Evolutionary conservation across 1,284 basidiomycete genomes (phyloP), one percentile per base, ranked within the genome.

Genomic region (Mycosarcoma mackinlayi): DNA sequence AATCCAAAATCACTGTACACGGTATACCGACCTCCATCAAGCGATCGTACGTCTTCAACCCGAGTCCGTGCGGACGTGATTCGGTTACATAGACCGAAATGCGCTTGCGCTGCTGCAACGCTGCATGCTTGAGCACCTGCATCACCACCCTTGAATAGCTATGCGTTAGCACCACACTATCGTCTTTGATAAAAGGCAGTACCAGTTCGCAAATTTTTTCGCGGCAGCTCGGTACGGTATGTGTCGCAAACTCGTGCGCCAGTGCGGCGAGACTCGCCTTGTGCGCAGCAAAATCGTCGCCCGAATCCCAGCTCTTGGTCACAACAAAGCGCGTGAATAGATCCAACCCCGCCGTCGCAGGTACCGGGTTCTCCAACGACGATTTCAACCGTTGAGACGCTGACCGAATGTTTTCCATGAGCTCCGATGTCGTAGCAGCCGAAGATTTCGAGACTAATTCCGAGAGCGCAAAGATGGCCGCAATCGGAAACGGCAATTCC

Each of bases 11-110:
- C 55, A 98, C 90, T 1, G 92, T 93, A 84, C 92, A 94, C 5
- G 94, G 94, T 65, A 99, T 92, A 3, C 94, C 94, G 16, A 89
- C 90, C 27, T 89, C 88, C 27, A 64, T 65, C 5, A 82, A 54
- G 19, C 54, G 70, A 21, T 54, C 28, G 76, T 76, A 81, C 50
- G 83, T 84, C 45, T 38, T 35, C 28, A 78, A 28, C 0, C 77
- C 73, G 7, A 91, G 86, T 68, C 91, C 89, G 80, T 89, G 88
- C 74, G 93, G 94, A 70, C 93, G 87, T 33, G 92, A 92, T 87
- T 97, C 93, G 54, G 96, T 97, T 52, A 99, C 96, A 83, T 94
- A 98, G 39, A 98, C 95, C 78, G 91, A 92, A 84, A 98, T 93
- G 54, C 94, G 88, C 85, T 97, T 98, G 80, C 89, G 88, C 24